Percentiles rank a stretch among this genome's conserved stretches.
Conservation (phyloP, 2,329 filamentous ascomycete genomes). For the Fusarium decemcellulare region DNA sequence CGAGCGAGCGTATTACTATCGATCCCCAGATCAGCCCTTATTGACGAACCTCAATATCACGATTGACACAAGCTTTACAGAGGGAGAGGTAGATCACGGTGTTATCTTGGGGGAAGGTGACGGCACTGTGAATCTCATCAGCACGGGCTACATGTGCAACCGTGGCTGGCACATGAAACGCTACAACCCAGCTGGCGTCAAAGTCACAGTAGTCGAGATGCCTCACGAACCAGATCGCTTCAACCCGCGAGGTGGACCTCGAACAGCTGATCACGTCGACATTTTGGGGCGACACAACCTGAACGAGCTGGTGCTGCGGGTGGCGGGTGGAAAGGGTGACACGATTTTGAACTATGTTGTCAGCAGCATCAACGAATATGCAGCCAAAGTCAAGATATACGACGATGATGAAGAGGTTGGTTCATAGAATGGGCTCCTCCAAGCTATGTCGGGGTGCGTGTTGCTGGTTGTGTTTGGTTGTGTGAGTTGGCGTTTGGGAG, state of each 20-base stretch:
- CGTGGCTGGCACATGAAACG: conserved; percentile 94
- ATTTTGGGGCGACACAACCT: conserved; percentile 90
- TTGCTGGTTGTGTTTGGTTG: conserved; percentile 21
- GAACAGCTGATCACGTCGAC: conserved; percentile 92
- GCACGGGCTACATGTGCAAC: conserved; percentile 96
- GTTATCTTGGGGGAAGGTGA: conserved; percentile 98
- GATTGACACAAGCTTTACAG: conserved; percentile 76
- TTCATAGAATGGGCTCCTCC: conserved; percentile 35
- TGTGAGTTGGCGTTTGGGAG: conserved; percentile 44
- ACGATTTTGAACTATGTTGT: conserved; percentile 83
- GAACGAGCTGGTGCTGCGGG: conserved; percentile 89
- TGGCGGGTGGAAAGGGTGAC: conserved; percentile 88
- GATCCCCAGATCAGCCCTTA: conserved; percentile 73
- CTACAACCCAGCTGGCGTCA: conserved; percentile 88
- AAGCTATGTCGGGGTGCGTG: conserved; percentile 15
- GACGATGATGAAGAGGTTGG: conserved; percentile 66
- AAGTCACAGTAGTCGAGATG: conserved; percentile 94
- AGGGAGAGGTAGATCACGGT: conserved; percentile 81
- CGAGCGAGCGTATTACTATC: conserved; percentile 93
- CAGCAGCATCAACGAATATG: conserved; percentile 87
- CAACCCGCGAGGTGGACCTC: conserved; percentile 80
- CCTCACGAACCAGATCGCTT: conserved; percentile 95
- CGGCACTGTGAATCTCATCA: conserved; percentile 94
- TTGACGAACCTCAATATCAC: conserved; percentile 80
- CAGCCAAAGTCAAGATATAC: conserved; percentile 85